phyloP scores from a whole-genome alignment of 2,329 filamentous ascomycete species.

The Zymoseptoria ardabiliae region DNA sequence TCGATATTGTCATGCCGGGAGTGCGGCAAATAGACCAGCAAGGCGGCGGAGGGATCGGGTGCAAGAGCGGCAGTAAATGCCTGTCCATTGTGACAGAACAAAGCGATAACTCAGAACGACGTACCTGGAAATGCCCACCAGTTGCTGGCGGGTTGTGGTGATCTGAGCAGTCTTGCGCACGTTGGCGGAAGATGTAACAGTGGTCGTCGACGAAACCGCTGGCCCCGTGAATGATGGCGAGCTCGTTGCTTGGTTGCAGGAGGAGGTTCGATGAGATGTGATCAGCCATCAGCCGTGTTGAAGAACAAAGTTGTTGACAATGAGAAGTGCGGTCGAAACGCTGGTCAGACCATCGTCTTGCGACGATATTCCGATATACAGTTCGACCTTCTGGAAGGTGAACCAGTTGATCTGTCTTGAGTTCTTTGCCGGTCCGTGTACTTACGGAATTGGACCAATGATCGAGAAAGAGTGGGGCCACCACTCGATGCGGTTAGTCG shows the following conservation, averaged over 20 bases:
- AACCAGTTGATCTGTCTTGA: neutral
- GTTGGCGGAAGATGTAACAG: neutral
- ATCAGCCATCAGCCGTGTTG: neutral
- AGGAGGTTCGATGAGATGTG: neutral
- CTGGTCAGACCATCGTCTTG: neutral
- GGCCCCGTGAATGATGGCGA: neutral
- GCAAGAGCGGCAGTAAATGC: neutral
- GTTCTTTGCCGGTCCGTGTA: neutral
- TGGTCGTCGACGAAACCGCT: neutral
- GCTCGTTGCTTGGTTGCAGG: neutral
- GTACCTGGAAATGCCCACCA: neutral
- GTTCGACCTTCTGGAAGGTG: neutral
- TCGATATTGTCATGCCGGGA: neutral
- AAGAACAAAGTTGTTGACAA: neutral
- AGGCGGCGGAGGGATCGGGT: neutral
- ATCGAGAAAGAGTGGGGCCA: neutral
- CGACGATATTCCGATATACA: neutral
- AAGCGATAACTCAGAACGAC: neutral
- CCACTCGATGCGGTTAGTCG: neutral
- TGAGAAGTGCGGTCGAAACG: neutral
- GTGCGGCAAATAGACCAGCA: neutral
- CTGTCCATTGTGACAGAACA: neutral
- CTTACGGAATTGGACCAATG: neutral
- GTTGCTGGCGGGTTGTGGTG: neutral
- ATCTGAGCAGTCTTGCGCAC: neutral